A percentile compares a stretch with the other conserved stretches of the same genome.
Evolutionary conservation across 1,139 yeast species (phyloP).

Genomic region (Lodderomyces pseudojiufengensis): DNA sequence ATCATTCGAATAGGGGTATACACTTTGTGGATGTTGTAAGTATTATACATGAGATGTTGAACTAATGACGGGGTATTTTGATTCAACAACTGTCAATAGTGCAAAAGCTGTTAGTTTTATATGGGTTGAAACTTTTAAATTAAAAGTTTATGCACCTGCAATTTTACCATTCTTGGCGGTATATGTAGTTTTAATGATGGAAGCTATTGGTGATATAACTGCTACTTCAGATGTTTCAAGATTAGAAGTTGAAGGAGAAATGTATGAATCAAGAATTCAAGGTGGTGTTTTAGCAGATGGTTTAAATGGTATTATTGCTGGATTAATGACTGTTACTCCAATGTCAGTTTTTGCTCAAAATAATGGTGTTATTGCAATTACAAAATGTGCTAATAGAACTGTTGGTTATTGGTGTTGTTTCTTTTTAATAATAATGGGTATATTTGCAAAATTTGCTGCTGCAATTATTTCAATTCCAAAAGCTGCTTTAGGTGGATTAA

Average conservation of each 20-base stretch:
- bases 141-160: conserved; percentile 74
- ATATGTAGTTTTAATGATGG: conserved; percentile 78
- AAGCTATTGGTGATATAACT: conserved; percentile 88
- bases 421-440: conserved; percentile 78
- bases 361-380: conserved; percentile 87
- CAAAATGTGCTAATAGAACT: conserved; percentile 81
- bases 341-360: conserved; percentile 90
- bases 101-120: conserved; percentile 85
- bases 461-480: conserved; percentile 82
- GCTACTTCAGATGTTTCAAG: conserved; percentile 90
- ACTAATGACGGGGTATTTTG: conserved; percentile 86
- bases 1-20: no score
- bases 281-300: conserved; percentile 90
- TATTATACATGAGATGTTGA: no score
- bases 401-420: conserved; percentile 91
- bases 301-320: conserved; percentile 66
- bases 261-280: conserved; percentile 80
- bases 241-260: conserved; percentile 73
- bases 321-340: conserved; percentile 74
- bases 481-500: conserved; percentile 89
- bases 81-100: conserved; percentile 42
- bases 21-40: no score
- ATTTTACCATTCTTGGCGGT: conserved; percentile 82
- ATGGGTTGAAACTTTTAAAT: conserved; percentile 82
- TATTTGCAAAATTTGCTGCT: conserved; percentile 86